These are phyloP conservation scores for Boletales sp. DNA, from an alignment of 768 basidiomycete genomes.

Conservation along the genomic window DNA sequence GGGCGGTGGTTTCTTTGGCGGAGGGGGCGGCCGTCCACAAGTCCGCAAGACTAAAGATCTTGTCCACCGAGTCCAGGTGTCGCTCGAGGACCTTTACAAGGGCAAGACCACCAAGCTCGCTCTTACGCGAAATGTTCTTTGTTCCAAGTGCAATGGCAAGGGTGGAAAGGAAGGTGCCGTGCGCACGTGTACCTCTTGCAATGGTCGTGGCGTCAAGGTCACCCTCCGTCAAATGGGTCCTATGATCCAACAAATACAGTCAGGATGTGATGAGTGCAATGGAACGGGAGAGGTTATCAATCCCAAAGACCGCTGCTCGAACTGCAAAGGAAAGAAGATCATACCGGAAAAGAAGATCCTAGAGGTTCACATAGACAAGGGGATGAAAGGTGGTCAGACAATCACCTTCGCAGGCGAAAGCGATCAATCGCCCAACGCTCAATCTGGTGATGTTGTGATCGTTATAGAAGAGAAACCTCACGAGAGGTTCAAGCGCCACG, in stretches of 20 bases:
- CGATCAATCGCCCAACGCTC: conserved; percentile 84
- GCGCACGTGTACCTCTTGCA: conserved; percentile 69
- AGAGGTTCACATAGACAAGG: conserved; percentile 98
- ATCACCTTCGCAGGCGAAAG: conserved; percentile 88
- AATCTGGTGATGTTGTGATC: conserved; percentile 93
- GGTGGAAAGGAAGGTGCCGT: conserved; percentile 98
- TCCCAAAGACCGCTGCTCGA: conserved; percentile 84
- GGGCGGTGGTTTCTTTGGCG: conserved; percentile 76
- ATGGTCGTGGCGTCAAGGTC: conserved; percentile 87
- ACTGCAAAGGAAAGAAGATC: conserved; percentile 95
- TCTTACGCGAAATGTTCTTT: conserved; percentile 92
- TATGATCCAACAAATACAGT: conserved; percentile 99
- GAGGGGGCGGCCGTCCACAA: conserved; percentile 54
- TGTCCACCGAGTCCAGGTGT: conserved; percentile 92
- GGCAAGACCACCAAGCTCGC: conserved; percentile 99
- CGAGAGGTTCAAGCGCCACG: conserved; percentile 82
- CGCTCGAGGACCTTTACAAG: conserved; percentile 98
- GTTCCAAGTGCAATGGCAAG: conserved; percentile 89
- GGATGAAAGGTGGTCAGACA: conserved; percentile 93
- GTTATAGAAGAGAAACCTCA: conserved; percentile 93
- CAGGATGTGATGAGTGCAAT: conserved; percentile 88
- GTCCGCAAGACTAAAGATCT: conserved; percentile 97
- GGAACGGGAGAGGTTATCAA: conserved; percentile 97
- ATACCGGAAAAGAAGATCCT: conserved; percentile 92
- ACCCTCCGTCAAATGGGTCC: conserved; percentile 97